A percentile compares a stretch with the other conserved stretches of the same genome.
These are phyloP conservation scores for Magnolia kwangsiensis DNA, from an alignment of 164 flowering plant genomes.

Conservation along the genomic window DNA sequence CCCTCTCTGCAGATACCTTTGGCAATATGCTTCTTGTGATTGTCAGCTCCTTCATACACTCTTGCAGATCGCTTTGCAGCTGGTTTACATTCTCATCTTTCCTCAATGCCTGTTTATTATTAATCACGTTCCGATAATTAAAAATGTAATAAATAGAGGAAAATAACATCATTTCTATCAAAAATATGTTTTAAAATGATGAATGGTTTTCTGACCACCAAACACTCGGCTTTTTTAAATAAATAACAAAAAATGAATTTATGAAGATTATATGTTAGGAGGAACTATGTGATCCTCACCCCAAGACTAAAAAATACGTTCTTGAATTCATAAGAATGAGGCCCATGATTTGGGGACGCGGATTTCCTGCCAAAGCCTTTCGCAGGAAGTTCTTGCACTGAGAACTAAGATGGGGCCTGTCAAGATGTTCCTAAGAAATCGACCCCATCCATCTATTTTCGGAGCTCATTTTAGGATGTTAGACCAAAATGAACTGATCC, in stretches of 20 bases:
- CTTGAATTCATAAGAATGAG: too few species aligned
- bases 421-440: too few species aligned
- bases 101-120: constrained; percentile 47
- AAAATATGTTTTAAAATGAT: background rate
- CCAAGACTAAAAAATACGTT: too few species aligned
- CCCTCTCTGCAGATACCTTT: constrained; percentile 76
- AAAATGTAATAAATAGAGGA: background rate
- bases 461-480: too few species aligned
- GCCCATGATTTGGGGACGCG: too few species aligned
- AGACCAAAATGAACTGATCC: too few species aligned
- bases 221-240: background rate
- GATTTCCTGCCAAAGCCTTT: too few species aligned
- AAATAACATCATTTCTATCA: background rate
- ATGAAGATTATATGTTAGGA: background rate
- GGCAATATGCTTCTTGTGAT: constrained; percentile 46
- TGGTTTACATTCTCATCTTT: constrained; percentile 66
- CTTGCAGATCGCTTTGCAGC: constrained; percentile 52
- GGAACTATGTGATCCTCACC: background rate
- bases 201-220: background rate
- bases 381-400: too few species aligned
- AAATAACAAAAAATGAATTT: background rate
- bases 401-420: too few species aligned
- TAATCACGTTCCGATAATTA: background rate
- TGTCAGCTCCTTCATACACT: constrained; percentile 51
- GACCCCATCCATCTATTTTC: too few species aligned